Evolutionary conservation across 805 yeast species (phyloP).

Genomic region (Metschnikowia cubensis): DNA sequence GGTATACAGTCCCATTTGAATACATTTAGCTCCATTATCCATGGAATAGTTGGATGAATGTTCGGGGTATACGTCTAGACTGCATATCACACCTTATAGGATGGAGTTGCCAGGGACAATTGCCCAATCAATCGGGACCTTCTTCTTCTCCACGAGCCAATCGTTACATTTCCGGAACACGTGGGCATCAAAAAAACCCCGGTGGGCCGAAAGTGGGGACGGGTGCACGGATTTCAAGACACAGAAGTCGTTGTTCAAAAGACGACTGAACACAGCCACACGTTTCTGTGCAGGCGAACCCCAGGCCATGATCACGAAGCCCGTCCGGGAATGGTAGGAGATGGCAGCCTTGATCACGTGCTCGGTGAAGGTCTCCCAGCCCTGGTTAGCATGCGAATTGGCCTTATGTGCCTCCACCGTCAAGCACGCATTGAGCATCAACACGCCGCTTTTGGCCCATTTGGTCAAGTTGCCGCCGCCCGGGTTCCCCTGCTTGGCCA

Average conservation of each 20-base stretch:
- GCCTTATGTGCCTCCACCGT: slow-evolving; percentile 94
- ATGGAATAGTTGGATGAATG: no score
- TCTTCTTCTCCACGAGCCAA: slow-evolving; percentile 54
- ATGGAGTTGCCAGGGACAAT: slow-evolving; percentile 25
- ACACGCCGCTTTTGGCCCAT: slow-evolving; percentile 88
- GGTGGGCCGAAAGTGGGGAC: slow-evolving; percentile 84
- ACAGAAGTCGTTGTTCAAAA: slow-evolving; percentile 34
- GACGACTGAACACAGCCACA: slow-evolving; percentile 35
- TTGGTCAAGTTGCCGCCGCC: slow-evolving; percentile 65
- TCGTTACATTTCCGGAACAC: slow-evolving; percentile 76
- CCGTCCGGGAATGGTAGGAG: slow-evolving; percentile 42
- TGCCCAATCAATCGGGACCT: slow-evolving; percentile 64
- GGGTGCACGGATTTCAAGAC: slow-evolving; percentile 85
- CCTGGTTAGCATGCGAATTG: slow-evolving; percentile 82
- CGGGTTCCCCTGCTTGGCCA: slow-evolving; percentile 24
- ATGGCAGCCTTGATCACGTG: slow-evolving; percentile 55
- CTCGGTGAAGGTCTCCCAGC: slow-evolving; percentile 92
- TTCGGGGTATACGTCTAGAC: no score
- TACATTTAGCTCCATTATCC: no score
- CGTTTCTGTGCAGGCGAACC: slow-evolving; percentile 71
- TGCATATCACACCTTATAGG: not conserved
- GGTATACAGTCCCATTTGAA: no score
- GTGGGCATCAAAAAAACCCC: slow-evolving; percentile 72
- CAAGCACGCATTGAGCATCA: slow-evolving; percentile 79
- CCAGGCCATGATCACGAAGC: slow-evolving; percentile 78